Evolutionary conservation across 352 stramenopile genomes (phyloP).

Genomic region (Phytopythium cucurbitacearum): DNA sequence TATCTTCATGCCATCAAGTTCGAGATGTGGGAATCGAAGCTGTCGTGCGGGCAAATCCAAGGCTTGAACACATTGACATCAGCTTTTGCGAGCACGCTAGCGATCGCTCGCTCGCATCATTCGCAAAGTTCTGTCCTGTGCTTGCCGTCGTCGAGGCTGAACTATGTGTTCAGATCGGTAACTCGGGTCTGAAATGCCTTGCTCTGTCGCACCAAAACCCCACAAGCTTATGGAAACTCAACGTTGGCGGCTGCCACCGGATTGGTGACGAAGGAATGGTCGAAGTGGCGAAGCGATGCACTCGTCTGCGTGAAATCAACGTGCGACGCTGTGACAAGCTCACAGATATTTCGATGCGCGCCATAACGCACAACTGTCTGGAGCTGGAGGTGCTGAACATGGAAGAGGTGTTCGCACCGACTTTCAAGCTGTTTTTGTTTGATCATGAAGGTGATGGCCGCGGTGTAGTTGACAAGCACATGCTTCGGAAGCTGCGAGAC

Average conservation of each 20-base stretch:
- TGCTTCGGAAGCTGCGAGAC: conserved; percentile 52
- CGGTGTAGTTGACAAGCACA: conserved; percentile 69
- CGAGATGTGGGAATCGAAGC: conserved; percentile 76
- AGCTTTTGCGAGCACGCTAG: conserved; percentile 70
- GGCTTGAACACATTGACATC: conserved; percentile 49
- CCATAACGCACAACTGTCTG: conserved; percentile 82
- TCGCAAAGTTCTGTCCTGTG: conserved; percentile 42
- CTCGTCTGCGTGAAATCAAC: conserved; percentile 66
- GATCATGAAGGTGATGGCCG: conserved; percentile 82
- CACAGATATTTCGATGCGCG: conserved; percentile 63
- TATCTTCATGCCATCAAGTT: conserved; percentile 63
- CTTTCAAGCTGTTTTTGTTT: conserved; percentile 80
- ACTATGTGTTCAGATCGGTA: conserved; percentile 58
- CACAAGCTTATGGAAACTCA: conserved; percentile 51
- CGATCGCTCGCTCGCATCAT: conserved; percentile 50
- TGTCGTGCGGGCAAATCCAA: conserved; percentile 38
- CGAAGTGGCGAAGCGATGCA: conserved; percentile 55
- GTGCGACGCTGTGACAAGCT: conserved; percentile 79
- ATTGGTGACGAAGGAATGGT: conserved; percentile 77
- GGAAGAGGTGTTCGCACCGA: conserved; percentile 72
- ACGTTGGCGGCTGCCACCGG: conserved; percentile 74
- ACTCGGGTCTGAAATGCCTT: conserved; percentile 53
- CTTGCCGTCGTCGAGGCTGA: conserved; percentile 47
- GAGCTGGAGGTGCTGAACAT: conserved; percentile 75
- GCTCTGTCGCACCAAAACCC: conserved; percentile 34